Evolutionary conservation across 371 early-diverging fungal species (phyloP).

Genomic region (Lichtheimia corymbifera): DNA sequence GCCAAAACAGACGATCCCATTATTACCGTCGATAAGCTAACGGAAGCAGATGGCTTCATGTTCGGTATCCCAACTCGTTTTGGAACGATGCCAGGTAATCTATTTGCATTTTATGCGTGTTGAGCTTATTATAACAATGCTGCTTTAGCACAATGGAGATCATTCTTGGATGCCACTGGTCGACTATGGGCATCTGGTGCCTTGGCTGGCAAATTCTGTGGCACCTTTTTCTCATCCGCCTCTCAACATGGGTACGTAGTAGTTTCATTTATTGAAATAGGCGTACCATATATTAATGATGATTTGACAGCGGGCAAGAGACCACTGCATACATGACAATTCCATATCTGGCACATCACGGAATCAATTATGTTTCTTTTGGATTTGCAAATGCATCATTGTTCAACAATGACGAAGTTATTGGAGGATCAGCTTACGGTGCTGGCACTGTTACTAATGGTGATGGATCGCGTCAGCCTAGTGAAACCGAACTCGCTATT

Average conservation of each 20-base stretch:
- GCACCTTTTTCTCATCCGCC: conserved; percentile 73
- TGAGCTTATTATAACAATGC: no score
- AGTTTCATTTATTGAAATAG: no score
- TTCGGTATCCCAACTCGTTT: conserved; percentile 73
- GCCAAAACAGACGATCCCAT: conserved; percentile 63
- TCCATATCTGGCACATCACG: conserved; percentile 77
- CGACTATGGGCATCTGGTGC: conserved; percentile 66
- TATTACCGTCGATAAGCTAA: conserved; percentile 56
- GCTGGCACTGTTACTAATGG: conserved; percentile 70
- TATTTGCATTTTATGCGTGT: no score
- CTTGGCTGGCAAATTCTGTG: conserved; percentile 73
- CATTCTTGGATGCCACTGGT: conserved; percentile 71
- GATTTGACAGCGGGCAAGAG: conserved; percentile 62
- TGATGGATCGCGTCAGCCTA: conserved; percentile 70
- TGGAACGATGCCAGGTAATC: conserved; percentile 56
- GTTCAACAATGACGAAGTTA: conserved; percentile 34
- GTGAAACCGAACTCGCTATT: conserved; percentile 64
- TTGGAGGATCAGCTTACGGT: conserved; percentile 80
- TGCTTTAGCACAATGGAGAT: no score
- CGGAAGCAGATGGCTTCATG: conserved; percentile 75
- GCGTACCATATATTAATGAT: no score
- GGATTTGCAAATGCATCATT: conserved; percentile 54
- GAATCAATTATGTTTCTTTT: conserved; percentile 78
- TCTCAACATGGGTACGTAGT: conserved; percentile 54
- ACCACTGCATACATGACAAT: conserved; percentile 73